Evolutionary conservation across 2,329 filamentous ascomycete genomes (phyloP), one percentile per base, ranked within the genome.

Genomic region (Rhynchosporium secalis): DNA sequence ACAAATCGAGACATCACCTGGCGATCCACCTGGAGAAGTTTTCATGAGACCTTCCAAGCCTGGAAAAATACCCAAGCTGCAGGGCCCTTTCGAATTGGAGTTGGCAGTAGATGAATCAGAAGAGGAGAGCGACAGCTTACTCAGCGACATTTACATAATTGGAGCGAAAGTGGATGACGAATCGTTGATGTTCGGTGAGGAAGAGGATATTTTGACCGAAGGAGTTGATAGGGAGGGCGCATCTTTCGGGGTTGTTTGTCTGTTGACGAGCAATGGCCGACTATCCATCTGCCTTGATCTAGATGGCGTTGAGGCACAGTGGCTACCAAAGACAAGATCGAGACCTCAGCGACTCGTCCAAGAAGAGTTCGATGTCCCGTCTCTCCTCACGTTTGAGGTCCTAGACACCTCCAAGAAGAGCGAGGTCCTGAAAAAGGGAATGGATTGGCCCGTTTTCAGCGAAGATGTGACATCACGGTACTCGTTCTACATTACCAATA

Each of bases 381-480:
- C 80, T 0, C 76, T 88, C 9, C 75, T 87, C 31, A 83, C 83
- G 0, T 87, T 87, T 71, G 84, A 88, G 68, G 83, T 83, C 36
- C 78, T 88, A 58, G 86, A 88, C 66, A 85, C 83, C 3, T 79
- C 86, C 71, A 80, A 76, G 58, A 76, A 79, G 0, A 74, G 78
- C 6, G 86, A 88, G 71, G 78, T 84, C 49, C 81, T 75, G n/a
- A 46, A 46, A 6, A n/a, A 10, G 62, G 78, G 83, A 45, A 81
- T 82, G 48, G 79, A 79, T 66, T 88, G 86, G 86, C 86, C 86
- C 5, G 79, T 86, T 45, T 87, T 88, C 68, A 87, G 83, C 67
- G 71, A 78, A 5, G 86, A 88, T 66, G 80, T 83, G 60, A 83
- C 80, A 46, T 87, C 85, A 4, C 80, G 85, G 40, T 88, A 88